phyloP scores from a whole-genome alignment of 768 basidiomycete species.

The Favolaschia claudopus region DNA sequence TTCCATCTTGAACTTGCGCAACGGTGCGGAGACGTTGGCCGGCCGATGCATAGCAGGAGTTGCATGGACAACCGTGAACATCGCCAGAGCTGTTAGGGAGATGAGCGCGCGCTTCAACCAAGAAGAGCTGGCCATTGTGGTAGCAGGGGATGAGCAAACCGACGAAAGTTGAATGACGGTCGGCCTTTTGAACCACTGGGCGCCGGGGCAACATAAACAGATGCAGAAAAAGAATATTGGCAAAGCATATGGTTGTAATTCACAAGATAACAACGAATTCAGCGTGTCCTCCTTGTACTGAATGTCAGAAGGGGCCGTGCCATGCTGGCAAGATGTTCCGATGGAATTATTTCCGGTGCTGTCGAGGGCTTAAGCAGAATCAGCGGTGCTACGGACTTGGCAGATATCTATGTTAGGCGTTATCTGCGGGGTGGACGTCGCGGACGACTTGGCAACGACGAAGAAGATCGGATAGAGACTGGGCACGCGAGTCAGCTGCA shows the following conservation, averaged over 20 bases:
- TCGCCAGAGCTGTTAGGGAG: constrained; percentile 14
- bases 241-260: constrained; percentile 8
- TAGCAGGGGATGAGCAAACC: background rate
- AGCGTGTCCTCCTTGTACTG: background rate
- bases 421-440: too few species aligned
- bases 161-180: constrained; percentile 4
- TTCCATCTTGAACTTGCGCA: constrained; percentile 42
- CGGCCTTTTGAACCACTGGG: constrained; percentile 12
- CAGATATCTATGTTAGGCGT: too few species aligned
- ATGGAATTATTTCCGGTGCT: background rate
- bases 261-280: constrained; percentile 3
- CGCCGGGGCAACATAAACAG: background rate
- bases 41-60: constrained; percentile 66
- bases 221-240: background rate
- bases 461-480: background rate
- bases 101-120: constrained; percentile 16
- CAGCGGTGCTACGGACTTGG: too few species aligned
- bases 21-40: constrained; percentile 49
- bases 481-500: too few species aligned
- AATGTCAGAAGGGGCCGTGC: too few species aligned
- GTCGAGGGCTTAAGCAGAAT: background rate
- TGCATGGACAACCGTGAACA: constrained; percentile 36
- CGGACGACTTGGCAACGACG: background rate
- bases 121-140: constrained; percentile 8
- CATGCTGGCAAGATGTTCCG: constrained; percentile 12